phyloP scores from a whole-genome alignment of 768 basidiomycete species.

The Pulveroboletus sp. region DNA sequence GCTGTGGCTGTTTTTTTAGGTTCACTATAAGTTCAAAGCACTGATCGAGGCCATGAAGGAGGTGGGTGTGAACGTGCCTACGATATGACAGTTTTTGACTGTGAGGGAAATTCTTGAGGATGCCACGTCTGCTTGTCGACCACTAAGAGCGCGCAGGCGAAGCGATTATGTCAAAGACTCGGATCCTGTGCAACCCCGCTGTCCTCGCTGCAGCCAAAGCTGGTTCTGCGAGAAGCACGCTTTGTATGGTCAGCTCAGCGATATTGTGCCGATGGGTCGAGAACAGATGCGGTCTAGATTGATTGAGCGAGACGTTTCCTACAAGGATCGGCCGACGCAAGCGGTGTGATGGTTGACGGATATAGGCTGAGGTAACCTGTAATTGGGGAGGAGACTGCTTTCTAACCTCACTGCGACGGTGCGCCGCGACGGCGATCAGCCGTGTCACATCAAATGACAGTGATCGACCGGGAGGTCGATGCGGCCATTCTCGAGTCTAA shows the following conservation, averaged over 20 bases:
- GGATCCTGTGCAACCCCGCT: not conserved
- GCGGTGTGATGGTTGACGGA: slow-evolving; percentile 20
- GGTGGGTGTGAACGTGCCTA: slow-evolving; percentile 32
- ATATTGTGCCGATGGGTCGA: slow-evolving; percentile 4
- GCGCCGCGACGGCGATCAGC: slow-evolving; percentile 1
- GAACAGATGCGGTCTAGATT: slow-evolving; percentile 7
- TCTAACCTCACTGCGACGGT: slow-evolving; percentile 16
- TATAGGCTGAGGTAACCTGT: slow-evolving; percentile 16
- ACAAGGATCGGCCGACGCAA: slow-evolving; percentile 11
- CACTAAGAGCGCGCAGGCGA: slow-evolving; percentile 15
- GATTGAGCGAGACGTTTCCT: too few relatives aligned
- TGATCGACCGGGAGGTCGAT: slow-evolving; percentile 1
- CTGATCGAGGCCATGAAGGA: slow-evolving; percentile 21
- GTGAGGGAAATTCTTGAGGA: slow-evolving; percentile 27
- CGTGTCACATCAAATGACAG: slow-evolving; percentile 7
- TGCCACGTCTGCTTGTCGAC: slow-evolving; percentile 27
- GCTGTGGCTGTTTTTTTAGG: slow-evolving; percentile 17
- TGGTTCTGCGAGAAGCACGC: slow-evolving; percentile 2
- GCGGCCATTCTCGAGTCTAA: not conserved
- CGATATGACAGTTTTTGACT: slow-evolving; percentile 19
- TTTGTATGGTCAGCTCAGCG: slow-evolving; percentile 6
- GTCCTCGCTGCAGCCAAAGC: not conserved
- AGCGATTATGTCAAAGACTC: slow-evolving; percentile 24
- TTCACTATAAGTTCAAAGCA: slow-evolving; percentile 20
- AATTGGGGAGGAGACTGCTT: not conserved